Percentiles rank a stretch among this genome's conserved stretches.
Conservation (phyloP, 2,329 filamentous ascomycete species). For the Fusarium redolens region DNA sequence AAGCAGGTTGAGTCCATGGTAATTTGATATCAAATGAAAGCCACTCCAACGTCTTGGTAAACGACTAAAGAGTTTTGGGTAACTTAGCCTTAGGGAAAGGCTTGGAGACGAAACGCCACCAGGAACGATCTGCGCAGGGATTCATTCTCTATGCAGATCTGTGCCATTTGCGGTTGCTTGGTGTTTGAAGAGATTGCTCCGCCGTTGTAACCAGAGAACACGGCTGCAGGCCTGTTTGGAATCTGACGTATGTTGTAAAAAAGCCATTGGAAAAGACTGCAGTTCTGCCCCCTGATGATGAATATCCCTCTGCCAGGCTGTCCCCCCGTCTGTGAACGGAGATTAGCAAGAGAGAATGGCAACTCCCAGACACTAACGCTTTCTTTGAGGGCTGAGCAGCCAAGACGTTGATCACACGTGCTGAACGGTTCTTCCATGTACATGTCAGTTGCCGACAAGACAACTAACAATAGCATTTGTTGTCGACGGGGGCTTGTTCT, state of each 20-base stretch:
- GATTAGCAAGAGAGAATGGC: slow-evolving; percentile 11
- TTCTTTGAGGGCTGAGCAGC: slow-evolving; percentile 15
- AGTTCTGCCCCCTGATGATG: background rate
- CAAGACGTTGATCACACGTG: slow-evolving; percentile 41
- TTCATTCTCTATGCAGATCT: slow-evolving; percentile 38
- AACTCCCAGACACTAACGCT: slow-evolving; percentile 17
- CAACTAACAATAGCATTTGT: background rate
- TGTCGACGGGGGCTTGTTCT: background rate
- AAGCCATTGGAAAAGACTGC: background rate
- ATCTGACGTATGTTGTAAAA: slow-evolving; percentile 16
- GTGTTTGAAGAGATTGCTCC: slow-evolving; percentile 26
- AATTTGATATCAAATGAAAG: slow-evolving; percentile 14
- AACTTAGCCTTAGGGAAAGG: slow-evolving; percentile 20
- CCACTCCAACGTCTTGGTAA: slow-evolving; percentile 22
- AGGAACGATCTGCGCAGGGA: slow-evolving; percentile 45
- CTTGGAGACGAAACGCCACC: slow-evolving; percentile 41
- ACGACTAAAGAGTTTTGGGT: slow-evolving; percentile 20
- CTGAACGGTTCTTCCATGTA: slow-evolving; percentile 37
- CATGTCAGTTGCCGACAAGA: slow-evolving; percentile 11
- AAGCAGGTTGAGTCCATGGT: background rate
- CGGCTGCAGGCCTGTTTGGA: background rate
- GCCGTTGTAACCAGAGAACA: slow-evolving; percentile 20
- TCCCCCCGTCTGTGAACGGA: slow-evolving; percentile 30
- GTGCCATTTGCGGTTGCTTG: slow-evolving; percentile 38
- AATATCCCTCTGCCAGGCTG: background rate